Evolutionary conservation across 495 filamentous ascomycete species (phyloP).

Genomic region (Tuber magnatum): DNA sequence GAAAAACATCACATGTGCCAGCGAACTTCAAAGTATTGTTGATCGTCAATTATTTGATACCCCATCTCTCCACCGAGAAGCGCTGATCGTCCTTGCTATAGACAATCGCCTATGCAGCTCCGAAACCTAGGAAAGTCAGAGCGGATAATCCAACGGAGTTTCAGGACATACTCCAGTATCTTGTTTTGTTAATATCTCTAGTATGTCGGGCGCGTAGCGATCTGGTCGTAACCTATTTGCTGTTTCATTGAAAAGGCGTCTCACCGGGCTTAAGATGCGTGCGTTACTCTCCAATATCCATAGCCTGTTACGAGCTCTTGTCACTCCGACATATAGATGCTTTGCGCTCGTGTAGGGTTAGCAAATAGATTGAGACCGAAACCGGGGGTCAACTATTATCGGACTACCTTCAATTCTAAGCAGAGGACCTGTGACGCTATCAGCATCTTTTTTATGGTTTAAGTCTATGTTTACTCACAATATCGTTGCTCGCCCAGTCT

Average conservation of each 20-base stretch:
- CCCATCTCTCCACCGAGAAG: constrained; percentile 23
- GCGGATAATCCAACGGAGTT: not conserved
- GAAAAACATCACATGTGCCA: not conserved
- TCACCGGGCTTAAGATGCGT: not conserved
- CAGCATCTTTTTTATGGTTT: not conserved
- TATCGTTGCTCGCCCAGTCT: not conserved
- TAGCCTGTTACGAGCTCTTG: constrained; percentile 12
- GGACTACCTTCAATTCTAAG: constrained; percentile 19
- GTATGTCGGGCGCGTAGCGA: constrained; percentile 9
- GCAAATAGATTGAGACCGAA: not conserved
- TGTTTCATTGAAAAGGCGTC: constrained; percentile 11
- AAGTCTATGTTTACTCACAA: constrained; percentile 7
- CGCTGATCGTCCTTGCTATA: constrained; percentile 9
- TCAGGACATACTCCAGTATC: not conserved
- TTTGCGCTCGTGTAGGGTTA: not conserved
- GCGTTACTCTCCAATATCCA: constrained; percentile 20
- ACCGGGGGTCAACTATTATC: not conserved
- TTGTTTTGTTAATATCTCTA: constrained; percentile 9
- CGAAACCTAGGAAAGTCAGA: constrained; percentile 11
- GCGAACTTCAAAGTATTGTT: constrained; percentile 27
- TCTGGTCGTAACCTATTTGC: not conserved
- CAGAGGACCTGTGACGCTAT: constrained; percentile 14
- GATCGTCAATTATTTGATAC: constrained; percentile 25
- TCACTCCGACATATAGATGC: constrained; percentile 23
- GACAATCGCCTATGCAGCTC: not conserved